These are phyloP conservation scores for Ephemerocybe angulata DNA, from an alignment of 768 basidiomycete genomes.

Conservation along the genomic window DNA sequence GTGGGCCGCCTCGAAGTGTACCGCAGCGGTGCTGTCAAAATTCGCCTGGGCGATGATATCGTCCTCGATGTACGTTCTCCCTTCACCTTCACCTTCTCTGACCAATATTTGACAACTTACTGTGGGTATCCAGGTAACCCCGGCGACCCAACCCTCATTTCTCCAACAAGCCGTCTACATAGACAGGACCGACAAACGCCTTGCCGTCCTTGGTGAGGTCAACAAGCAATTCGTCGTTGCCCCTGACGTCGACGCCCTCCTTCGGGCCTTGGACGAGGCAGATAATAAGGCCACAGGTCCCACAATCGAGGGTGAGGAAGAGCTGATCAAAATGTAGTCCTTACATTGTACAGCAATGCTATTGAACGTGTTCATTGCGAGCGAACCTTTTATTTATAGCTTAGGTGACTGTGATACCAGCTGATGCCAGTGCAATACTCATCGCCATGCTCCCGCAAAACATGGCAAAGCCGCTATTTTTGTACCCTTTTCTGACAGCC, in stretches of 20 bases:
- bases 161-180: constrained; percentile 82
- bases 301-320: constrained; percentile 39
- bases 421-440: too few species aligned
- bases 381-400: too few species aligned
- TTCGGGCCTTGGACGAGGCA: constrained; percentile 59
- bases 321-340: constrained; percentile 54
- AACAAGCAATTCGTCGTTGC: constrained; percentile 81
- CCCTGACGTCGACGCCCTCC: constrained; percentile 74
- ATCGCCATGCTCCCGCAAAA: too few species aligned
- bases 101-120: too few species aligned
- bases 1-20: constrained; percentile 86
- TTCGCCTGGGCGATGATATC: constrained; percentile 78
- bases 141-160: constrained; percentile 82
- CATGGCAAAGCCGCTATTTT: too few species aligned
- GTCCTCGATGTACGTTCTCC: constrained; percentile 66
- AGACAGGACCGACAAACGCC: constrained; percentile 52
- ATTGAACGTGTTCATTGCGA: background rate
- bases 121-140: constrained; percentile 81
- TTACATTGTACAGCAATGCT: background rate
- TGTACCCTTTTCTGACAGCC: too few species aligned
- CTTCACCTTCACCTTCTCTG: background rate
- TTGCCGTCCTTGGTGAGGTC: constrained; percentile 81
- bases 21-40: constrained; percentile 80
- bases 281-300: constrained; percentile 28
- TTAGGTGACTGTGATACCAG: too few species aligned